Base-by-base conservation (phyloP, 371 early-diverging fungal genomes). In the Mortierella polycephala region DNA sequence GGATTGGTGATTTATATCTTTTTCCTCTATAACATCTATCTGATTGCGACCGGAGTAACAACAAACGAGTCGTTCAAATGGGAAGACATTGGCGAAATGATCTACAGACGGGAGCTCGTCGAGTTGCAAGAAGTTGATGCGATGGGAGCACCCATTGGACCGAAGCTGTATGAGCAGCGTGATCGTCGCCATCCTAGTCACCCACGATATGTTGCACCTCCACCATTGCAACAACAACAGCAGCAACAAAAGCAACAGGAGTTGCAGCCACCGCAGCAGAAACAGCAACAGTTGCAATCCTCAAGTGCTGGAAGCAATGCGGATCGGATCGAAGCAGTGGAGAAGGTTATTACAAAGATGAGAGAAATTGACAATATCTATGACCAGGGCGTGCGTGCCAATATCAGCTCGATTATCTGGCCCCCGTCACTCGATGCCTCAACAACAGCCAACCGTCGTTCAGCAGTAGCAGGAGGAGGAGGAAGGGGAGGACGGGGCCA, bases 41-140 rank as follows among this genome's bases (percentile, higher is more conserved):
- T 93, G 58, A 82, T 86, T 37, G 83, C 85, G 16, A 83, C 83
- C 30, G 94, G 94, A 5, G 86, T 88, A 20, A 94, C 94, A 2
- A 86, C 91, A 23, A 94, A 94, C 65, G 94, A 94, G 71, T 86
- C 89, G 10, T 84, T 89, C 70, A 94, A 94, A 81, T 92, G 94
- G 94, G 88, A 90, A 55, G 84, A 89, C 42, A 70, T 93, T 13
- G 88, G 87, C 23, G 92, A 91, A 52, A 86, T 89, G 41, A 86
- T 93, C 47, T 83, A 87, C 42, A 85, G 89, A 56, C 90, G 87
- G 0, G 88, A 89, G n/a, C 45, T 88, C 7, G 85, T 82, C 59
- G 80, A 81, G 53, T 60, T 77, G 21, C 74, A 69, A 39, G 81
- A 75, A 46, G 64, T 59, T 45, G 62, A 67, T 40, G 57, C 64